A percentile compares a stretch with the other conserved stretches of the same genome.
phyloP scores from a whole-genome alignment of 257 asterid genomes.

The Nicotiana paniculata region DNA sequence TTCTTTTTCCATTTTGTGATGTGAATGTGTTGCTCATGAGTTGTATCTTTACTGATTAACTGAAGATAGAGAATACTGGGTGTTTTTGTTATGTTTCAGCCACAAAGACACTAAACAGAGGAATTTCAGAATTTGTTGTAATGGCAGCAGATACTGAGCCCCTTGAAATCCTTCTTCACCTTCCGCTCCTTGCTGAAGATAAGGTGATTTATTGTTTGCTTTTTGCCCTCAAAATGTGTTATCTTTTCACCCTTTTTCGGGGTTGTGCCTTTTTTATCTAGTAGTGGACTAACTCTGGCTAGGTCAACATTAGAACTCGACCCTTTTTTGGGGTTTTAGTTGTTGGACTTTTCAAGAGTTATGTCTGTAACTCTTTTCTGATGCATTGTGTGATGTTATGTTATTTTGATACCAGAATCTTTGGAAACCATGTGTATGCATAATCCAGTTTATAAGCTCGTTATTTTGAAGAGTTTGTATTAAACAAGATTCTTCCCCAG shows the following conservation, averaged over 20 bases:
- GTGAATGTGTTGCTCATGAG: neutral
- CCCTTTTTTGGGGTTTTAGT: no score
- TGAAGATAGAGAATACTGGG: neutral
- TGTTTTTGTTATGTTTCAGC: conserved; percentile 39
- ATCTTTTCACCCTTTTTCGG: neutral
- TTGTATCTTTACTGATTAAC: neutral
- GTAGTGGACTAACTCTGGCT: neutral
- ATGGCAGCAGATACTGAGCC: conserved; percentile 97
- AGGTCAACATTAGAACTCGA: no score
- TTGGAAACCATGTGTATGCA: neutral
- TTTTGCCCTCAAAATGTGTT: neutral
- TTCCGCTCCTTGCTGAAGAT: conserved; percentile 92
- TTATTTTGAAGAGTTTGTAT: neutral
- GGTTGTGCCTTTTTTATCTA: neutral
- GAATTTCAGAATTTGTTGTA: conserved; percentile 85
- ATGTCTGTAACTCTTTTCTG: neutral
- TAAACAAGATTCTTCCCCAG: neutral
- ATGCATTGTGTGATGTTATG: neutral
- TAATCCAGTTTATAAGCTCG: neutral
- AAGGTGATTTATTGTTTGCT: conserved; percentile 38
- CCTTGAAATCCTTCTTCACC: conserved; percentile 88
- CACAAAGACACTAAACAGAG: conserved; percentile 86
- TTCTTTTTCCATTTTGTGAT: neutral
- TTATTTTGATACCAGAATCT: neutral
- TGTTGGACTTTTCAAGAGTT: neutral